Percentiles rank a stretch among this genome's conserved stretches.
These are phyloP conservation scores for Ramaria sp. DNA, from an alignment of 768 basidiomycete genomes.

Conservation along the genomic window DNA sequence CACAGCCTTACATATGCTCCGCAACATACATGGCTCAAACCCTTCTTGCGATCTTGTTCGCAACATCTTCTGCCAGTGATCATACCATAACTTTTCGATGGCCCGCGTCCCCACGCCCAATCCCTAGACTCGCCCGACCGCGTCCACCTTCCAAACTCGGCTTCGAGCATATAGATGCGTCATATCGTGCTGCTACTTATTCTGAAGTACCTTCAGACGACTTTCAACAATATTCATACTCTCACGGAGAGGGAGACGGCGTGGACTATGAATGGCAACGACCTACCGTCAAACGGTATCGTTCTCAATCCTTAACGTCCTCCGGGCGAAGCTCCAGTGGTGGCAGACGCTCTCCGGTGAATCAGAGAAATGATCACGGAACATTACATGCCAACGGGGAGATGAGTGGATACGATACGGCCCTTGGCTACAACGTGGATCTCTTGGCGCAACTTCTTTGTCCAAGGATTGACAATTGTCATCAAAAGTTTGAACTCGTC, in stretches of 20 bases:
- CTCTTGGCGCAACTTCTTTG: constrained; percentile 76
- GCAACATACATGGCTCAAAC: constrained; percentile 52
- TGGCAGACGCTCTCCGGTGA: constrained; percentile 3
- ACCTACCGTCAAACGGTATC: constrained; percentile 35
- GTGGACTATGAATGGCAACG: constrained; percentile 57
- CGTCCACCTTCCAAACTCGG: constrained; percentile 51
- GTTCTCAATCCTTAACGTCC: constrained; percentile 41
- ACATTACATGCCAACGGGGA: neutral
- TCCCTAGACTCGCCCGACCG: constrained; percentile 63
- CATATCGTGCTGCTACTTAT: constrained; percentile 12
- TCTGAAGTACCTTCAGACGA: neutral
- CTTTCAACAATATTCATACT: neutral
- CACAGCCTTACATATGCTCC: neutral
- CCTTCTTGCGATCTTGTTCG: constrained; percentile 70
- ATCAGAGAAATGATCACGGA: constrained; percentile 1
- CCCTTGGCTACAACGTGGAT: constrained; percentile 74
- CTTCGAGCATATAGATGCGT: constrained; percentile 18
- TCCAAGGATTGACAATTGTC: constrained; percentile 68
- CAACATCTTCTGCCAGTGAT: constrained; percentile 76
- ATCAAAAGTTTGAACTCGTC: constrained; percentile 88
- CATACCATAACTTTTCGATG: constrained; percentile 73
- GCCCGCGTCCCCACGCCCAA: constrained; percentile 60
- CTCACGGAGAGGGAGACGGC: constrained; percentile 21
- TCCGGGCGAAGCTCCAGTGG: constrained; percentile 36
- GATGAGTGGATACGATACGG: constrained; percentile 43